phyloP scores from a whole-genome alignment of 768 basidiomycete species.

The Pulveroboletus sp. region DNA sequence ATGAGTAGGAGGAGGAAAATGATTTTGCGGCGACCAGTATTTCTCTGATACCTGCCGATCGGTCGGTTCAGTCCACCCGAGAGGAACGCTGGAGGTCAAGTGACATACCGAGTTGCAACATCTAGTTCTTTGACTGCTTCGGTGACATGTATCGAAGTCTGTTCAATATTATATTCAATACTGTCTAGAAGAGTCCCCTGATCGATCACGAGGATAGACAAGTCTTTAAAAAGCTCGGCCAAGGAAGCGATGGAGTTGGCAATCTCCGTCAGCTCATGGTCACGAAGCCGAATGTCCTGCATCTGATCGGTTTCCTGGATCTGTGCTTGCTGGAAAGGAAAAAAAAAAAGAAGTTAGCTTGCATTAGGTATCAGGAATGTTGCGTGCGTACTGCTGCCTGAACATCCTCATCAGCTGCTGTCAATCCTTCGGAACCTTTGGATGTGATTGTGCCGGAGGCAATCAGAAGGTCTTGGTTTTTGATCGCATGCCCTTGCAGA shows the following conservation, averaged over 20 bases:
- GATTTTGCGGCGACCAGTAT: slow-evolving; percentile 87
- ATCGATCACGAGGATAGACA: slow-evolving; percentile 90
- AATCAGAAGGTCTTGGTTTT: slow-evolving; percentile 90
- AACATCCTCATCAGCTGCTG: slow-evolving; percentile 87
- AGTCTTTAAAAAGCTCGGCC: slow-evolving; percentile 95
- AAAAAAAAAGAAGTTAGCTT: slow-evolving; percentile 10
- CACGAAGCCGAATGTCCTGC: slow-evolving; percentile 44
- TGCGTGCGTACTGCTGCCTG: slow-evolving; percentile 67
- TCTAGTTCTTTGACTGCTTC: slow-evolving; percentile 84
- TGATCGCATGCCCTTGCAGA: slow-evolving; percentile 95
- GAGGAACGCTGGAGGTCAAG: neutral
- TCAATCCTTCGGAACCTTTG: slow-evolving; percentile 76
- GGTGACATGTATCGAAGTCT: slow-evolving; percentile 74
- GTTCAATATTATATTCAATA: slow-evolving; percentile 96
- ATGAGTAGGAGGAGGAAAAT: slow-evolving; percentile 89
- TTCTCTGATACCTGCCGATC: slow-evolving; percentile 85
- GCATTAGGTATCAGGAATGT: slow-evolving; percentile 11
- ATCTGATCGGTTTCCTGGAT: slow-evolving; percentile 36
- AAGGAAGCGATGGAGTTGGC: slow-evolving; percentile 88
- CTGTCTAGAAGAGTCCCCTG: slow-evolving; percentile 96
- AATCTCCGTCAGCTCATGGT: slow-evolving; percentile 80
- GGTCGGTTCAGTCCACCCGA: neutral
- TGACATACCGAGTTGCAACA: slow-evolving; percentile 70
- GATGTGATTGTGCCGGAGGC: slow-evolving; percentile 84
- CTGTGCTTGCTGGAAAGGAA: slow-evolving; percentile 34